phyloP scores from a whole-genome alignment of 2,329 filamentous ascomycete species.

The Ophiostoma perfectum region DNA sequence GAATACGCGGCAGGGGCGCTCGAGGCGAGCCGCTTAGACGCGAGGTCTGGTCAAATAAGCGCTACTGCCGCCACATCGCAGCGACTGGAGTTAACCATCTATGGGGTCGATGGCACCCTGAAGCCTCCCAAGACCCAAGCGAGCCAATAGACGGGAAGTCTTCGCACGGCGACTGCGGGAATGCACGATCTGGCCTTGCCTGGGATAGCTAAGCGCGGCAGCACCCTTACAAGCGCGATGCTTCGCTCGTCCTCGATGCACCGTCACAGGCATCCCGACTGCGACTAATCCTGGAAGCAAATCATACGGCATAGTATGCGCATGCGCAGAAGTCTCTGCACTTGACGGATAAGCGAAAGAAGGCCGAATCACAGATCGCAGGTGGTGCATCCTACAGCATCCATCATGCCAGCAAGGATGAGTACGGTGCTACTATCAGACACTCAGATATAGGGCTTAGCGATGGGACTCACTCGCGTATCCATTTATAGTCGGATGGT shows the following conservation, averaged over 20 bases:
- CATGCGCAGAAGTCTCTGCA: neutral
- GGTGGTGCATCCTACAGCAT: no score
- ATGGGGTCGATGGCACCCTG: neutral
- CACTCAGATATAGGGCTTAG: neutral
- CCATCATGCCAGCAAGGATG: no score
- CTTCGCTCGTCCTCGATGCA: neutral
- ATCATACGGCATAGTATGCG: no score
- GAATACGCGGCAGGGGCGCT: neutral
- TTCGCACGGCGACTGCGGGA: no score
- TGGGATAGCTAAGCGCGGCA: neutral
- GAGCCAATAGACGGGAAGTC: neutral
- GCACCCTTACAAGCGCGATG: neutral
- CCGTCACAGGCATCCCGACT: neutral
- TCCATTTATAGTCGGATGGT: neutral
- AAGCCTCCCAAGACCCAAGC: neutral
- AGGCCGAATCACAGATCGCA: neutral
- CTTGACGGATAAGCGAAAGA: neutral
- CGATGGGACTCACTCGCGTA: neutral
- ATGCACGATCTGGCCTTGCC: neutral
- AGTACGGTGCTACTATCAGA: no score
- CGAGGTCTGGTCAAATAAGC: neutral
- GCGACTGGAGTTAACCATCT: neutral
- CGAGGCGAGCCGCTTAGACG: neutral
- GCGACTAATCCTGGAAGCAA: no score
- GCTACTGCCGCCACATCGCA: conserved; percentile 6